phyloP scores from a whole-genome alignment of 176 grass and related monocot species.

The Ensete ventricosum region DNA sequence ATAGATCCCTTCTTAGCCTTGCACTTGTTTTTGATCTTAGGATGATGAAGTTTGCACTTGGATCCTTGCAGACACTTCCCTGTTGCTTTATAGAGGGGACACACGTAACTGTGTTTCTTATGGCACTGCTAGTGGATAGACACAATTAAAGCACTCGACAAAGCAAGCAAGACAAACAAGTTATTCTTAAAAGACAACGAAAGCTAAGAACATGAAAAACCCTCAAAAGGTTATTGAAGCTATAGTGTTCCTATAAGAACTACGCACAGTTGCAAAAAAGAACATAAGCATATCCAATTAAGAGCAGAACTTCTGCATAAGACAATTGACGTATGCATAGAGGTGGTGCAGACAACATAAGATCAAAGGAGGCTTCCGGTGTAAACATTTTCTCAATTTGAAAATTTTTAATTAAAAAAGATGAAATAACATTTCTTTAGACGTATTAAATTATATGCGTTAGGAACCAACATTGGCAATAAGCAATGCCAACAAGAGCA shows the following conservation, averaged over 20 bases:
- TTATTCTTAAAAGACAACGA: too few relatives aligned
- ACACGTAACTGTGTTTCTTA: slow-evolving; percentile 90
- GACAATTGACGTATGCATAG: neutral
- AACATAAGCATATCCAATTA: too few relatives aligned
- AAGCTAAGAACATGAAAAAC: too few relatives aligned
- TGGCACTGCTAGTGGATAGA: slow-evolving; percentile 70
- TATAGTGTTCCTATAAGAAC: slow-evolving; percentile 3
- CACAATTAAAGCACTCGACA: neutral
- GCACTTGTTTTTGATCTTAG: slow-evolving; percentile 56
- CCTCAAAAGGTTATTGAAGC: slow-evolving; percentile 2
- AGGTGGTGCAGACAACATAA: neutral
- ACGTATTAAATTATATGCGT: too few relatives aligned
- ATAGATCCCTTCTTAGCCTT: slow-evolving; percentile 36
- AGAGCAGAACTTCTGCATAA: too few relatives aligned
- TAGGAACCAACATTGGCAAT: neutral
- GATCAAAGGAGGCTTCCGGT: neutral
- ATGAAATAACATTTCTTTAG: neutral
- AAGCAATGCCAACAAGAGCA: neutral
- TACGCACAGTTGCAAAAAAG: neutral
- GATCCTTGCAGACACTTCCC: slow-evolving; percentile 66
- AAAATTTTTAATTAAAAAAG: neutral
- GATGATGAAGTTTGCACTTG: slow-evolving; percentile 94
- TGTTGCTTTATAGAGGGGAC: slow-evolving; percentile 59
- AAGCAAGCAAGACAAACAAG: too few relatives aligned
- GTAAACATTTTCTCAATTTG: neutral